Evolutionary conservation across 441 rosid genomes (phyloP), one percentile per base, ranked within the genome.

Genomic region (Mallotus repandus): DNA sequence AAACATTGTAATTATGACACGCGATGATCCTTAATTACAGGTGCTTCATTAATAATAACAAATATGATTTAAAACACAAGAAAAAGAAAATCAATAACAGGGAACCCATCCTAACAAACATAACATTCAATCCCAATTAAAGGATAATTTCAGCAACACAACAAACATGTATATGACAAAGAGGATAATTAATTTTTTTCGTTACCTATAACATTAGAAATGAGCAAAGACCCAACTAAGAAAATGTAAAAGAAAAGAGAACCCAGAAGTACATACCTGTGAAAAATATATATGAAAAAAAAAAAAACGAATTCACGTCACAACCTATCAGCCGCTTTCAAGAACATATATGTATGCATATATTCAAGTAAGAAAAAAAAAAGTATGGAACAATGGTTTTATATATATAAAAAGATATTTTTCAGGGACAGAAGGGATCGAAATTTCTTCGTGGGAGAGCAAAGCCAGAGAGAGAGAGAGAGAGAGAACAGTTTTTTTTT

Each of bases 181-280:
- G 32, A 18, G 13, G 14, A n/a, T 4, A 61, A 63, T 9, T 18
- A 67, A 16, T 16, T 5, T 38, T 50, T 21, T 3, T 38, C 43
- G n/a, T 21, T 18, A 2, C 32, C 7, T 11, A 50, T 11, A 53
- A 64, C 13, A 35, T 1, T 19, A 66, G 45, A 32, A 52, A 13
- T 53, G 62, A 45, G 65, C 56, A 29, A 67, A 45, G 75, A 72
- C 69, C 75, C 72, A 61, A 57, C 25, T 65, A 29, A 71, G 18
- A 66, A 82, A 78, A 77, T 69, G 43, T 15, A 25, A 79, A 78
- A 85, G 41, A 64, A 48, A 63, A 78, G 59, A 76, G 62, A 74
- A 74, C 79, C 77, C 78, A 74, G 68, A 75, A 66, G 14, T 9
- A 29, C 66, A 54, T 43, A 79, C 81, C 83, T 63, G 46, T 46